Evolutionary conservation across 805 yeast genomes (phyloP), one percentile per base, ranked within the genome.

Genomic region (Spathaspora sp.): DNA sequence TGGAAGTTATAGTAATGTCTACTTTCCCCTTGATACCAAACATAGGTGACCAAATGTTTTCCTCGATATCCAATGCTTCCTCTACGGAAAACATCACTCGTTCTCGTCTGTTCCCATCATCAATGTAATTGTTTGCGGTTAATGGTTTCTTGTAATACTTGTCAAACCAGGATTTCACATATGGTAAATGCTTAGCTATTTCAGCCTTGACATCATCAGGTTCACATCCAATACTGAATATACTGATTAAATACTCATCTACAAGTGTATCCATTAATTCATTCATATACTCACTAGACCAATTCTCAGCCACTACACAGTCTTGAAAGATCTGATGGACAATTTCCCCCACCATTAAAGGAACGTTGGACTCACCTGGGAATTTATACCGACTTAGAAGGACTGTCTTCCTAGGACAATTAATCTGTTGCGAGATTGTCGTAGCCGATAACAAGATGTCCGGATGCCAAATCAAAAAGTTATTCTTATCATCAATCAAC

Each of bases 21-120:
- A 92, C 82, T 58, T 86, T 81, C 0, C 99, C 99, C 57, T 89
- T 82, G 8, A 94, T 68, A 0, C 99, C 99, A 70, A 80, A 91
- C 62, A 81, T 78, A 0, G 97, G 96, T 0, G 97, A 89, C 90
- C 96, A 85, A 12, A 94, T 85, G 59, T 85, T 87, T 60, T 94
- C 97, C 66, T 94, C 99, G 9, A 89, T 81, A 61, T 89, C 97
- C 32, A 89, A 71, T 8, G 91, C 79, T 52, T 85, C 83, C 14
- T 81, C 73, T 0, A 87, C 82, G 0, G 85, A 73, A 42, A 84
- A 72, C 10, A 69, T 68, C 1, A 79, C 65, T 12, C 68, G 64
- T 19, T 68, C 67, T n/a, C 60, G 63, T 19, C 57, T 49, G 29
- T 59, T 56, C 42, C 59, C 65, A 2, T 68, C 63, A 11, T 68